phyloP scores from a whole-genome alignment of 2,329 filamentous ascomycete genomes.

The Cryphonectria carpinicola region DNA sequence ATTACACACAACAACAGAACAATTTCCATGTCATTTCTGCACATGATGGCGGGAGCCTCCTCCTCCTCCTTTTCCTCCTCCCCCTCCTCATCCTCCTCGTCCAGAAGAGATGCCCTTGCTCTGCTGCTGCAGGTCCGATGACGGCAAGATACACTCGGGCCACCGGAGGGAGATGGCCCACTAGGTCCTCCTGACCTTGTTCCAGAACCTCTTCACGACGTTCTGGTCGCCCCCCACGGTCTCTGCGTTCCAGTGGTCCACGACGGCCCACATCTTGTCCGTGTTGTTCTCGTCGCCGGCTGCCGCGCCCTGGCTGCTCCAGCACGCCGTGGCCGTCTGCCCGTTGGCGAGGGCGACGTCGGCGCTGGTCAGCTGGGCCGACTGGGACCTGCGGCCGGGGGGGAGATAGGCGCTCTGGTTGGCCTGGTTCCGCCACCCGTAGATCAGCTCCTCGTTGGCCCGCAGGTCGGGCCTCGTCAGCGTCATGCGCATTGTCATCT shows the following conservation, averaged over 20 bases:
- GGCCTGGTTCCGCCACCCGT: constrained; percentile 61
- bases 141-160: constrained; percentile 9
- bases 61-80: too few relatives aligned
- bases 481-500: constrained; percentile 97
- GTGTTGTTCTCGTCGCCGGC: constrained; percentile 57
- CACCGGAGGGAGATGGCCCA: constrained; percentile 25
- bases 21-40: background rate
- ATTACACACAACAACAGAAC: background rate
- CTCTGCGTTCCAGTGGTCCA: constrained; percentile 54
- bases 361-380: constrained; percentile 31
- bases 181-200: constrained; percentile 56
- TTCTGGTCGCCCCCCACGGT: constrained; percentile 52
- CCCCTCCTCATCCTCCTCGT: background rate
- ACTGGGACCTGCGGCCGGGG: constrained; percentile 53
- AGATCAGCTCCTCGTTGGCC: constrained; percentile 71
- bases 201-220: constrained; percentile 67
- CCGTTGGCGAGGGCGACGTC: constrained; percentile 38
- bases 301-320: constrained; percentile 40
- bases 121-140: background rate
- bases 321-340: constrained; percentile 36
- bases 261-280: constrained; percentile 55
- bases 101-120: background rate
- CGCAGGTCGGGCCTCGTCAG: constrained; percentile 87
- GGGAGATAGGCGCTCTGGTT: constrained; percentile 34
- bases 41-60: too few relatives aligned